phyloP scores from a whole-genome alignment of 2,329 filamentous ascomycete genomes.

The Trichoderma semiorbis region DNA sequence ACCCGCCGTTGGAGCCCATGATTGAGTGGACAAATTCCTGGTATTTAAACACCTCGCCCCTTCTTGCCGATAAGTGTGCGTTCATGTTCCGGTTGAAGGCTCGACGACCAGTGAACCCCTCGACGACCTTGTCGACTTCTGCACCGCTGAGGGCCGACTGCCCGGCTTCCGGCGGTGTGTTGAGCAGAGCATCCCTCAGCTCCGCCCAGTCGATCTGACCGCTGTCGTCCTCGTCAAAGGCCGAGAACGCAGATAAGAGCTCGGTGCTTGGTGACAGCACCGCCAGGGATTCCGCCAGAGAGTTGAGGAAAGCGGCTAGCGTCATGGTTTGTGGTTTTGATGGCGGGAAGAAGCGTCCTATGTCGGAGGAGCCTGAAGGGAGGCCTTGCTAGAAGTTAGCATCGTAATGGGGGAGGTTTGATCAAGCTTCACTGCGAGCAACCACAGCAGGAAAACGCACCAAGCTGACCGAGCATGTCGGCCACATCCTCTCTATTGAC shows the following conservation, averaged over 20 bases:
- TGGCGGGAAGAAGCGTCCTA: constrained; percentile 80
- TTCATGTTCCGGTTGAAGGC: constrained; percentile 69
- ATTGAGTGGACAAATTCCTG: constrained; percentile 81
- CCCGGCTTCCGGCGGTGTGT: constrained; percentile 75
- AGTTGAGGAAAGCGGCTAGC: constrained; percentile 81
- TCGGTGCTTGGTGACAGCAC: constrained; percentile 75
- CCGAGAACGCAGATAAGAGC: constrained; percentile 83
- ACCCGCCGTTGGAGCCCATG: constrained; percentile 49
- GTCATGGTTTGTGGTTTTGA: constrained; percentile 69
- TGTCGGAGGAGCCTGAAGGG: constrained; percentile 64
- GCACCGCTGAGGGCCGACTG: constrained; percentile 60
- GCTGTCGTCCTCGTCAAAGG: constrained; percentile 93
- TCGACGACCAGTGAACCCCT: constrained; percentile 77
- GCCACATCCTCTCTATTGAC: constrained; percentile 80
- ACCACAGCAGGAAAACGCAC: constrained; percentile 37
- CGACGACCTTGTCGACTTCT: constrained; percentile 84
- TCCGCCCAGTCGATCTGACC: constrained; percentile 85
- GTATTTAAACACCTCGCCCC: constrained; percentile 89
- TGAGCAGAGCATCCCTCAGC: constrained; percentile 75
- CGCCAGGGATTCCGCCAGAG: constrained; percentile 69
- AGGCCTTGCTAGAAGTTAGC: constrained; percentile 53
- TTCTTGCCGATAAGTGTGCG: constrained; percentile 53
- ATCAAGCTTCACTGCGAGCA: background rate
- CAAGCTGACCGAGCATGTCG: constrained; percentile 83
- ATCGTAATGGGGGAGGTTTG: background rate